A percentile compares a stretch with the other conserved stretches of the same genome.
Evolutionary conservation across 257 asterid genomes (phyloP).

Genomic region (Leptodermis oblonga): DNA sequence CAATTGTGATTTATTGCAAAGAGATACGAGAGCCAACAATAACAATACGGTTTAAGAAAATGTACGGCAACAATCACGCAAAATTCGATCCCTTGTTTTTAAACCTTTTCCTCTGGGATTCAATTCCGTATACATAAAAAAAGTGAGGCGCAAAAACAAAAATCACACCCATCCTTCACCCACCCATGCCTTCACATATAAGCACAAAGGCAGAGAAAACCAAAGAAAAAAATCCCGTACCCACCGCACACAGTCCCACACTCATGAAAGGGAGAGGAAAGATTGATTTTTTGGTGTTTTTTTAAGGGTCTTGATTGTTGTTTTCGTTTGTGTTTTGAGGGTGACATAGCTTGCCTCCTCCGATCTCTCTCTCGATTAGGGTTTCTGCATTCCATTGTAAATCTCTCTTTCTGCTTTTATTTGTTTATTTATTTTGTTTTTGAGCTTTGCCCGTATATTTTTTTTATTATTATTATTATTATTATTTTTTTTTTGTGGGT

Average conservation of each 20-base stretch:
- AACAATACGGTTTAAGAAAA: no score
- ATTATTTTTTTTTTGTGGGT: neutral
- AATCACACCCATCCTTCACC: constrained; percentile 1
- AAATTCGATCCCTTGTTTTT: neutral
- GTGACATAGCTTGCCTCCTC: constrained; percentile 9
- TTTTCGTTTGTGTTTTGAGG: neutral
- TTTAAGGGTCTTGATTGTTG: neutral
- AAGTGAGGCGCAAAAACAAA: neutral
- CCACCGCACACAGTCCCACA: constrained; percentile 3
- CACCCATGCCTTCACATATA: neutral
- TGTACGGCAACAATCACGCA: neutral
- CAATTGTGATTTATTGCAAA: neutral
- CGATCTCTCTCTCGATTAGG: constrained; percentile 18
- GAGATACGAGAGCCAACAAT: no score
- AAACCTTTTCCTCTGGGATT: constrained; percentile 4
- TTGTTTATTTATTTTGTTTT: neutral
- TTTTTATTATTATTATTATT: neutral
- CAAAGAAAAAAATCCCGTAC: neutral
- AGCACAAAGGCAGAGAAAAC: neutral
- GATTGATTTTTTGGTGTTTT: neutral
- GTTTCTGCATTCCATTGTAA: constrained; percentile 17
- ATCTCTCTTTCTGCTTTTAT: neutral
- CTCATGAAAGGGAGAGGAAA: constrained; percentile 3
- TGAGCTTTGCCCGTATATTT: neutral
- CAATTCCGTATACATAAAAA: no score